Conservation (phyloP, 148 eudicot genomes). For the Fagopyrum homotropicum region DNA sequence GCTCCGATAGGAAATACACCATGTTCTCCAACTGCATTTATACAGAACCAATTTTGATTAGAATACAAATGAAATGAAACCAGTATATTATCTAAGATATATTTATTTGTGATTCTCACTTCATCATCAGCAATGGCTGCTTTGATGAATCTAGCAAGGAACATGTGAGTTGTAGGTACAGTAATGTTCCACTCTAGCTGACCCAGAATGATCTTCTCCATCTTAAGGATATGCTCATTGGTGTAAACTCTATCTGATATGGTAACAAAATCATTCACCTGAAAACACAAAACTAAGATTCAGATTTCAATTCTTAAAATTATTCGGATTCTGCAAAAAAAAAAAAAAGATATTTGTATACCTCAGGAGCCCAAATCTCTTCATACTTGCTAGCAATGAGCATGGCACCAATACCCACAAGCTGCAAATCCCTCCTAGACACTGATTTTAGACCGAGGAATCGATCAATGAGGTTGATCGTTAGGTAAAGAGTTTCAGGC, state of each 20-base stretch:
- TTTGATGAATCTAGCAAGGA: conserved; percentile 65
- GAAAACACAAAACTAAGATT: neutral
- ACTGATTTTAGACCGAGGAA: conserved; percentile 30
- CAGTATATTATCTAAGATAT: neutral
- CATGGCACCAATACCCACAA: conserved; percentile 48
- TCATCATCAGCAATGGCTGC: conserved; percentile 46
- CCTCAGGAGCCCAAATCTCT: conserved; percentile 95
- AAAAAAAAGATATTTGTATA: neutral
- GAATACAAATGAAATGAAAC: neutral
- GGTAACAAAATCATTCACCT: conserved; percentile 51
- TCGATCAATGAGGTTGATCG: conserved; percentile 42
- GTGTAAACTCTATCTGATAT: conserved; percentile 54
- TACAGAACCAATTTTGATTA: conserved; percentile 4
- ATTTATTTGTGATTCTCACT: conserved; percentile 17
- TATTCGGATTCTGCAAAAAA: neutral
- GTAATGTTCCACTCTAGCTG: conserved; percentile 56
- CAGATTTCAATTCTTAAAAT: neutral
- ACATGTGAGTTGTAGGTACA: conserved; percentile 57
- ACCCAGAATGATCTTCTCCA: conserved; percentile 58
- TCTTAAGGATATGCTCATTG: conserved; percentile 45
- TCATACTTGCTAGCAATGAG: conserved; percentile 72
- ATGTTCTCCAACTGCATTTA: conserved; percentile 49
- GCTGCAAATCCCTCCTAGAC: conserved; percentile 36
- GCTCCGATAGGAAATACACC: conserved; percentile 68
- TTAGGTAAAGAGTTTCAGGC: conserved; percentile 51